Evolutionary conservation across 805 yeast genomes (phyloP), one percentile per base, ranked within the genome.

Genomic region (Candida pseudoglaebosa): DNA sequence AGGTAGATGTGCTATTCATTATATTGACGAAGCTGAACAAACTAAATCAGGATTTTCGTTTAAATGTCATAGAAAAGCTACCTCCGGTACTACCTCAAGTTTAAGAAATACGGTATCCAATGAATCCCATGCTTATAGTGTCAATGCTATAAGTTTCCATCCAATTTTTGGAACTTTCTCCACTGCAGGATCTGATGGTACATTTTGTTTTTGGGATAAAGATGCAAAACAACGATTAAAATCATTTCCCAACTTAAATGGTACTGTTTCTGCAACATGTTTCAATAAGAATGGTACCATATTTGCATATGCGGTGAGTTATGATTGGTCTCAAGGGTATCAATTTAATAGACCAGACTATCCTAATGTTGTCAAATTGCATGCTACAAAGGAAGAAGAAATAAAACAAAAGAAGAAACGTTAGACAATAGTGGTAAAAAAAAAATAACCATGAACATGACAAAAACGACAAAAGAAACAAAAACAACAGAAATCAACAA

Each of bases 251-350:
- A 63, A 77, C 7, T 69, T 82, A 12, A 75, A 74, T 37, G 75
- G 78, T 26, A 71, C 95, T 0, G 82, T 93, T 38, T 73, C 95
- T 0, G 80, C 84, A 28, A 75, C 89, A 1, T 80, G 80, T 4
- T 93, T 91, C 69, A 93, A 88, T 65, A 72, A 86, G 47, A 80
- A 71, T 35, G 99, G 99, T 38, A 61, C 79, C 22, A 78, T 93
- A 8, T 81, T 85, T 59, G 98, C 97, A 3, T 88, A 93, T 56
- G 96, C 97, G 2, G 58, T 87, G 44, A 80, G 95, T 45, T 91
- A 93, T 63, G 99, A 93, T 59, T 93, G 99, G 99, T 77, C 88
- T 42, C 89, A 89, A 57, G 95, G 95, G n/a, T 74, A 84, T 60
- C 80, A 75, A 56, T 83, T 73, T 52, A 88, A 86, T 66, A 75